Conservation (phyloP, 306 rosid species). For the Gynostemma pentaphyllum region DNA sequence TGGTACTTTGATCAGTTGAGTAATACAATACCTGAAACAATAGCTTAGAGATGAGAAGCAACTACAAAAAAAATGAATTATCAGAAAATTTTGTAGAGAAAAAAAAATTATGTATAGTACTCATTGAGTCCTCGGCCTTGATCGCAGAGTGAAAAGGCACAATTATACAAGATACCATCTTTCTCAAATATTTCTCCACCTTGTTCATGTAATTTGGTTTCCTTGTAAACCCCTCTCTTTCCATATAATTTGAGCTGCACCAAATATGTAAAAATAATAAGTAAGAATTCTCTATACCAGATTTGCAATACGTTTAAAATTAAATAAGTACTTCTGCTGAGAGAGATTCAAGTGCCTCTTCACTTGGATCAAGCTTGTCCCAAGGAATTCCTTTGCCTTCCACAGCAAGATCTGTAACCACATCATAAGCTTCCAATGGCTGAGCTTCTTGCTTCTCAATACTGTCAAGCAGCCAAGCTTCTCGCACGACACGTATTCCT, state of each 20-base stretch:
- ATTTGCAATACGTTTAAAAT: background rate
- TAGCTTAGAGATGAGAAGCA: slow-evolving; percentile 7
- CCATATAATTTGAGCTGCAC: slow-evolving; percentile 79
- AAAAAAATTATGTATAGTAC: slow-evolving; percentile 22
- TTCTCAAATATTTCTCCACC: slow-evolving; percentile 56
- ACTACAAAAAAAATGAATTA: background rate
- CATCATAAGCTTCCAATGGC: slow-evolving; percentile 68
- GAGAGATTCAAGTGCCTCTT: slow-evolving; percentile 63
- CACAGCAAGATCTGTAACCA: slow-evolving; percentile 59
- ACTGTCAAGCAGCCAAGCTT: slow-evolving; percentile 58
- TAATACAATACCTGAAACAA: slow-evolving; percentile 51
- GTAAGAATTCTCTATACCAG: background rate
- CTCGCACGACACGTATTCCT: slow-evolving; percentile 55
- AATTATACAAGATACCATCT: slow-evolving; percentile 61
- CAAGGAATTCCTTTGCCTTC: slow-evolving; percentile 67
- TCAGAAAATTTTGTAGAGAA: background rate
- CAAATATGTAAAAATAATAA: background rate
- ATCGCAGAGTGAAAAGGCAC: slow-evolving; percentile 71
- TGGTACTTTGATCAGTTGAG: slow-evolving; percentile 58
- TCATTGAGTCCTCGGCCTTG: slow-evolving; percentile 62
- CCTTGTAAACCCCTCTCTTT: slow-evolving; percentile 66
- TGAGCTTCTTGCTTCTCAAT: slow-evolving; percentile 72
- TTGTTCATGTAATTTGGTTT: slow-evolving; percentile 51
- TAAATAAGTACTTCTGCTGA: slow-evolving; percentile 41
- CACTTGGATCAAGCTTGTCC: slow-evolving; percentile 73